Conservation (phyloP, 2,329 filamentous ascomycete species). For the Aspergillus sp. region DNA sequence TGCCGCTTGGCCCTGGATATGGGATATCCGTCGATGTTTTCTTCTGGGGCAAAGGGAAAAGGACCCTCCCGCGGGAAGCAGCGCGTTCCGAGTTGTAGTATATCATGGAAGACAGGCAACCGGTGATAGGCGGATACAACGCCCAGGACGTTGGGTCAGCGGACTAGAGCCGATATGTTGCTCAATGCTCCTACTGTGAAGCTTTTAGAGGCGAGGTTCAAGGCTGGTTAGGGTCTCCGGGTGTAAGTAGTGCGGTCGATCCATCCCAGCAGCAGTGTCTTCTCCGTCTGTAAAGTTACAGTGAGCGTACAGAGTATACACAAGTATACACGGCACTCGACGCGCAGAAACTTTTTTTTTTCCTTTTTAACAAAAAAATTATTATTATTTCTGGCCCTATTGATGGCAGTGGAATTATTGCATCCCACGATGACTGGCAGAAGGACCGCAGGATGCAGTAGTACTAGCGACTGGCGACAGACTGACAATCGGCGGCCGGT, state of each 20-base stretch:
- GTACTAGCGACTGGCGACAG: background rate
- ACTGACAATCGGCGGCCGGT: background rate
- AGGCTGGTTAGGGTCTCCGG: background rate
- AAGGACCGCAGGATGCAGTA: background rate
- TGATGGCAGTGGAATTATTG: constrained; percentile 15
- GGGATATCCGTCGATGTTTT: background rate
- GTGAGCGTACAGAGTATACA: background rate
- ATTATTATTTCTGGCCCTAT: constrained; percentile 10
- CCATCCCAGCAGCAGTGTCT: constrained; percentile 9
- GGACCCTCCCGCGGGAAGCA: constrained; percentile 12
- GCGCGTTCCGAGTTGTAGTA: constrained; percentile 8
- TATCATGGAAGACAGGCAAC: constrained; percentile 9
- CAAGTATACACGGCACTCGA: no score
- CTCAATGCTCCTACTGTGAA: constrained; percentile 3
- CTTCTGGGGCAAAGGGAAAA: background rate
- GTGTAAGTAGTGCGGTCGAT: constrained; percentile 16
- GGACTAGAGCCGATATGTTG: constrained; percentile 11
- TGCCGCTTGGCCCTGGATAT: constrained; percentile 7
- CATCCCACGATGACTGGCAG: constrained; percentile 18
- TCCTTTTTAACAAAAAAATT: constrained; percentile 1
- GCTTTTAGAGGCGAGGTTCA: background rate
- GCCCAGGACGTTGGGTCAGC: constrained; percentile 18
- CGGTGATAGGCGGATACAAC: constrained; percentile 15
- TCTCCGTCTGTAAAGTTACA: background rate
- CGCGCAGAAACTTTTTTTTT: background rate